Evolutionary conservation across 768 basidiomycete species (phyloP).

Genomic region (Hygrophoropsis aurantiaca): DNA sequence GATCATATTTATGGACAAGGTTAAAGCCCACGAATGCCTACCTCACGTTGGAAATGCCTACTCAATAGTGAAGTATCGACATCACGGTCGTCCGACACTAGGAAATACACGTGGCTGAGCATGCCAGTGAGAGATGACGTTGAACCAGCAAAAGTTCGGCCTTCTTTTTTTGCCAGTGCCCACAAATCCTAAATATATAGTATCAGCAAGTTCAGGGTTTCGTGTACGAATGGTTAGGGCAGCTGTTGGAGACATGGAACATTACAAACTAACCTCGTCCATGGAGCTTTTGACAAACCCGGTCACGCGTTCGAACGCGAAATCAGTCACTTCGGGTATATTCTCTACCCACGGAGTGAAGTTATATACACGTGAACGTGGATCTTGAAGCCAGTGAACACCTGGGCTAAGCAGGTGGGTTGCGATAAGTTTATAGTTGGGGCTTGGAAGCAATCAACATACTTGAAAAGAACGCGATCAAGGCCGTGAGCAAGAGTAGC

Average conservation of each 20-base stretch:
- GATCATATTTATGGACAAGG: neutral
- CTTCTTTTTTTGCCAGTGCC: constrained; percentile 55
- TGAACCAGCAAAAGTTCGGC: constrained; percentile 73
- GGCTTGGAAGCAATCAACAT: constrained; percentile 20
- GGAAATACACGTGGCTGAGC: constrained; percentile 84
- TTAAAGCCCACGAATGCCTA: constrained; percentile 29
- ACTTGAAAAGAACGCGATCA: constrained; percentile 78
- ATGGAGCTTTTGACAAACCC: constrained; percentile 77
- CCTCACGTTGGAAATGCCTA: constrained; percentile 56
- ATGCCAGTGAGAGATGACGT: constrained; percentile 88
- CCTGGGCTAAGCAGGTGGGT: constrained; percentile 61
- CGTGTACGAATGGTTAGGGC: neutral
- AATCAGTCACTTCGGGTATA: constrained; percentile 77
- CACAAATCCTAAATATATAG: constrained; percentile 55
- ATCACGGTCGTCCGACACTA: constrained; percentile 69
- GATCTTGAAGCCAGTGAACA: constrained; percentile 87
- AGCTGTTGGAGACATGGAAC: neutral
- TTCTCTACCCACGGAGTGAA: constrained; percentile 70
- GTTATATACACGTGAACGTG: constrained; percentile 82
- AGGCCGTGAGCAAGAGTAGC: constrained; percentile 66
- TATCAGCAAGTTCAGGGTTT: neutral
- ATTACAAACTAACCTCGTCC: constrained; percentile 53
- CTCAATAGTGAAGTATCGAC: constrained; percentile 67
- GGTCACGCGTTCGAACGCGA: constrained; percentile 77
- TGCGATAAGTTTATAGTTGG: neutral